Evolutionary conservation across 2,329 filamentous ascomycete genomes (phyloP).

Genomic region (Paramyrothecium sp.): DNA sequence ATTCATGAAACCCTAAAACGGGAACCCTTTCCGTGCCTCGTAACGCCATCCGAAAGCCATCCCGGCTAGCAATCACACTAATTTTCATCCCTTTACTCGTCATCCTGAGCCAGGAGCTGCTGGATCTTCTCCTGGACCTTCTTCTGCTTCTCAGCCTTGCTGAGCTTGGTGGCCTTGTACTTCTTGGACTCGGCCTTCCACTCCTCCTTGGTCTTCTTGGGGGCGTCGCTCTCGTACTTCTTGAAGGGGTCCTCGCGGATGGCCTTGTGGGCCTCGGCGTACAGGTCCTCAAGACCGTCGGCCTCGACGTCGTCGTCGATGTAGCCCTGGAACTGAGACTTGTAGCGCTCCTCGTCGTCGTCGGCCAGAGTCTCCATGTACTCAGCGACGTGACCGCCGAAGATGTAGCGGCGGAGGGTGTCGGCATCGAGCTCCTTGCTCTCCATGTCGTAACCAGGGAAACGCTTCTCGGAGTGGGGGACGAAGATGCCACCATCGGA

Average conservation of each 20-base stretch:
- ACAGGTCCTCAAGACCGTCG: slow-evolving; percentile 94
- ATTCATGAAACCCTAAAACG: slow-evolving; percentile 34
- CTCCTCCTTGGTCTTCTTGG: slow-evolving; percentile 97
- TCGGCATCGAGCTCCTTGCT: slow-evolving; percentile 97
- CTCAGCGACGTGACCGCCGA: slow-evolving; percentile 95
- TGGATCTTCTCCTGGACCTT: slow-evolving; percentile 90
- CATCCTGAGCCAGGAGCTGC: slow-evolving; percentile 60
- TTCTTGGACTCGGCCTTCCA: slow-evolving; percentile 96
- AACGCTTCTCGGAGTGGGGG: slow-evolving; percentile 98
- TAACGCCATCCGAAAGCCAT: slow-evolving; percentile 38
- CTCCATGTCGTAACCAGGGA: slow-evolving; percentile 98
- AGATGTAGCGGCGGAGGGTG: slow-evolving; percentile 98
- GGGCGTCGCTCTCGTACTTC: slow-evolving; percentile 71
- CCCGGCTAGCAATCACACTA: slow-evolving; percentile 23
- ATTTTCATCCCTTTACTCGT: slow-evolving; percentile 24
- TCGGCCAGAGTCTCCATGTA: slow-evolving; percentile 99
- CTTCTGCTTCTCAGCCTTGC: slow-evolving; percentile 78
- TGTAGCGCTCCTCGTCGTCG: slow-evolving; percentile 99
- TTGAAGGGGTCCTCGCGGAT: slow-evolving; percentile 99
- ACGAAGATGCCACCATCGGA: slow-evolving; percentile 96
- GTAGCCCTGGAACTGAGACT: slow-evolving; percentile 97
- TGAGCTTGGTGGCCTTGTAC: slow-evolving; percentile 75
- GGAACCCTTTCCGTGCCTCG: slow-evolving; percentile 29
- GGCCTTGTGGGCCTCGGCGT: slow-evolving; percentile 89
- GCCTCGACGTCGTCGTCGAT: slow-evolving; percentile 96